Percentiles rank a stretch among this genome's conserved stretches.
phyloP scores from a whole-genome alignment of 1,284 basidiomycete genomes.

The Ganoderma lingzhi region DNA sequence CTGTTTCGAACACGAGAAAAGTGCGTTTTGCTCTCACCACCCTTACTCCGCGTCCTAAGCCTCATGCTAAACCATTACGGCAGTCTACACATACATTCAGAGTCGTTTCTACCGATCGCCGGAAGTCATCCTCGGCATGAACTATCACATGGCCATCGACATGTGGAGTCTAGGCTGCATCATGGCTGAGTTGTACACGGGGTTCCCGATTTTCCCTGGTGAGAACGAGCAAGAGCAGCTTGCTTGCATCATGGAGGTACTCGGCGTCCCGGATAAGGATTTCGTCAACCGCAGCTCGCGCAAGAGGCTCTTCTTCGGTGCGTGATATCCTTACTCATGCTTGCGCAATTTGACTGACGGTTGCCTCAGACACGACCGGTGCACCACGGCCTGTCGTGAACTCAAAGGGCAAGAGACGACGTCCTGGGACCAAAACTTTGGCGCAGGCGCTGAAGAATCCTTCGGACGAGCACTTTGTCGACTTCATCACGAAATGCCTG shows the following conservation, averaged over 20 bases:
- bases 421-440: constrained; percentile 91
- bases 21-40: constrained; percentile 55
- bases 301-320: constrained; percentile 96
- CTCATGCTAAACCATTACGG: constrained; percentile 33
- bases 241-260: constrained; percentile 99
- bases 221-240: constrained; percentile 99
- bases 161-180: constrained; percentile 99
- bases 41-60: not conserved
- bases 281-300: constrained; percentile 94
- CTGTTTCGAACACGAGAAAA: constrained; percentile 99
- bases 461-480: constrained; percentile 84
- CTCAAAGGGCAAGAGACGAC: constrained; percentile 92
- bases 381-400: constrained; percentile 94
- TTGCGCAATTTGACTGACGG: constrained; percentile 9
- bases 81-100: constrained; percentile 98
- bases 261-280: constrained; percentile 95
- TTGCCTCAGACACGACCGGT: constrained; percentile 83
- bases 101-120: constrained; percentile 98
- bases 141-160: constrained; percentile 95
- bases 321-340: constrained; percentile 35
- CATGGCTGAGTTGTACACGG: constrained; percentile 97
- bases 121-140: constrained; percentile 93
- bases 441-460: constrained; percentile 89
- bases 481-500: constrained; percentile 95
- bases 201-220: constrained; percentile 99